phyloP scores from a whole-genome alignment of 192 early-diverging fungal genomes.

The Lunasporangiospora selenospora region DNA sequence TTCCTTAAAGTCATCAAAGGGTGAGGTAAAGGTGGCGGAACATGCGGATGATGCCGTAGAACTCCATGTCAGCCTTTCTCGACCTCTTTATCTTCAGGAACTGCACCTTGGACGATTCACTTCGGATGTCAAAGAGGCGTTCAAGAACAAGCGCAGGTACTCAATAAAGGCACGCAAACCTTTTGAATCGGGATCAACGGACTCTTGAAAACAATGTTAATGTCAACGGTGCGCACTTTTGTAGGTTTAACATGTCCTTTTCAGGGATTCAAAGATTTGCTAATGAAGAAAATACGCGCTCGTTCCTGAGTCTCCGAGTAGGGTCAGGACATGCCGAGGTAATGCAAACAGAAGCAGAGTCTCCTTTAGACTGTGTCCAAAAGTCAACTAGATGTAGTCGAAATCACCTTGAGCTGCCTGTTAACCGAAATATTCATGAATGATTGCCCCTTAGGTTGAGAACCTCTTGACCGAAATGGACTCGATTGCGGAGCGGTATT shows the following conservation, averaged over 20 bases:
- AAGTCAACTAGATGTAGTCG: not conserved
- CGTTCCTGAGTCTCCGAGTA: slow-evolving; percentile 39
- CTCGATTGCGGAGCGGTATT: slow-evolving; percentile 16
- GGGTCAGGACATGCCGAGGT: slow-evolving; percentile 41
- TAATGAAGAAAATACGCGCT: slow-evolving; percentile 32
- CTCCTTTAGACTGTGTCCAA: not conserved
- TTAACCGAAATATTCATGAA: not conserved
- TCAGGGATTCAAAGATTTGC: slow-evolving; percentile 34
- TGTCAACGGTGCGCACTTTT: not conserved
- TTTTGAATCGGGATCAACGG: not conserved
- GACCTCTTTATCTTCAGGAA: slow-evolving; percentile 34
- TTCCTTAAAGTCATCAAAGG: slow-evolving; percentile 9
- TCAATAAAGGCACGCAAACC: slow-evolving; percentile 9
- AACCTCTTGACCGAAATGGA: slow-evolving; percentile 38
- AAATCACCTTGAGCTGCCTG: not conserved
- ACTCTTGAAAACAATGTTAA: not conserved
- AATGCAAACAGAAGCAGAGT: no score
- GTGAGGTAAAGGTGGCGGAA: slow-evolving; percentile 6
- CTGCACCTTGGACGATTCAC: slow-evolving; percentile 25
- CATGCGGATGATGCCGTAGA: slow-evolving; percentile 22
- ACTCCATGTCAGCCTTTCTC: slow-evolving; percentile 37
- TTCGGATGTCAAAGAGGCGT: slow-evolving; percentile 22
- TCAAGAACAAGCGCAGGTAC: slow-evolving; percentile 23
- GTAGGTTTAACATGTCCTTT: slow-evolving; percentile 31
- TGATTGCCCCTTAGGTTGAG: slow-evolving; percentile 5